Evolutionary conservation across 495 filamentous ascomycete genomes (phyloP), one percentile per base, ranked within the genome.

Genomic region (Annulohypoxylon moriforme): DNA sequence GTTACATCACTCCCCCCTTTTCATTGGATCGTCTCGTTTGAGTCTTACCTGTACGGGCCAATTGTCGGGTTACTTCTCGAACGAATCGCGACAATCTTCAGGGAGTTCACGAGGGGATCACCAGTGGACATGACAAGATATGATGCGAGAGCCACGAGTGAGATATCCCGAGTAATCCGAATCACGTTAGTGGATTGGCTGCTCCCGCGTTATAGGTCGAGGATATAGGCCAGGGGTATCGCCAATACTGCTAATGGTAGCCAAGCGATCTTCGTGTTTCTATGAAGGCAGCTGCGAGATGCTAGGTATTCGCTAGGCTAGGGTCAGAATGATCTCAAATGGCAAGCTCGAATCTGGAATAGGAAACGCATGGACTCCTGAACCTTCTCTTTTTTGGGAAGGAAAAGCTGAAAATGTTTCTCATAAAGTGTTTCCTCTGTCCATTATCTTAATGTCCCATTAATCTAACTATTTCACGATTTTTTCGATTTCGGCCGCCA

Each of bases 11-110:
- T 34, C 4, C 38, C 60, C 40, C 33, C 11, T 18, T 60, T 55
- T 49, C 49, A 75, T 77, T 77, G 75, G 75, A 20, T 46, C 9
- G 57, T 58, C 29, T 56, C 42, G 34, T 44, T 49, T 49, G 8
- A 27, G 24, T 56, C 27, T 11, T 29, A 59, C 34, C 50, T 64
- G 55, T 46, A 64, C 20, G 69, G 52, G 38, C 25, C 27, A 22
- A 31, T 34, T 66, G 36, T 36, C 63, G 52, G 53, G 31, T n/a
- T 22, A 27, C 25, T 22, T 57, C 38, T 46, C 13, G 34, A 55
- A 61, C 65, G 31, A 68, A 38, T 31, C 34, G 27, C 31, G 60
- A 47, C 40, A 42, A 61, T 42, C 29, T 16, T 9, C 55, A 56
- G 22, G 22, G 42, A 64, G 50, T 62, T 53, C 20, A 59, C 49